Evolutionary conservation across 2,329 filamentous ascomycete genomes (phyloP).

Genomic region (Zymoseptoria brevis): DNA sequence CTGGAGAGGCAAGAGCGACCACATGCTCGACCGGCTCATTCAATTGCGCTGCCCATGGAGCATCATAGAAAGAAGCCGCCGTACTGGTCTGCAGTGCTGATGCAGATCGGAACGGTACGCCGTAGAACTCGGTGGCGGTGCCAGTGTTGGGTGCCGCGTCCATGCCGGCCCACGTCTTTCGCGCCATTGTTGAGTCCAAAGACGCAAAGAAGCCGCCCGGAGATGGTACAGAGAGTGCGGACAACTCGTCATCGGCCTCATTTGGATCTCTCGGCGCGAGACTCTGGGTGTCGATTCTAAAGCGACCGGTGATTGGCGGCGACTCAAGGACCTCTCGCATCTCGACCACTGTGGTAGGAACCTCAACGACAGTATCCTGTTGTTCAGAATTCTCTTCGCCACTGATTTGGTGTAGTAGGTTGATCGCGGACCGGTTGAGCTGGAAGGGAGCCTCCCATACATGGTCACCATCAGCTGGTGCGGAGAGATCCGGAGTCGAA

Average conservation of each 20-base stretch:
- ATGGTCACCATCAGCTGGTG: slow-evolving; percentile 45
- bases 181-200: slow-evolving; percentile 59
- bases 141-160: slow-evolving; percentile 67
- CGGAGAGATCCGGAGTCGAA: slow-evolving; percentile 65
- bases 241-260: slow-evolving; percentile 54
- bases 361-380: slow-evolving; percentile 31
- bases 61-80: slow-evolving; percentile 81
- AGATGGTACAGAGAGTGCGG: slow-evolving; percentile 78
- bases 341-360: slow-evolving; percentile 45
- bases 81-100: slow-evolving; percentile 67
- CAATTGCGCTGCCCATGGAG: slow-evolving; percentile 54
- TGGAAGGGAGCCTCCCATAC: slow-evolving; percentile 54
- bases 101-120: slow-evolving; percentile 61
- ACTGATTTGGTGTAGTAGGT: slow-evolving; percentile 68
- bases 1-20: slow-evolving; percentile 47
- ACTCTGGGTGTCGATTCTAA: slow-evolving; percentile 25
- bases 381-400: slow-evolving; percentile 34
- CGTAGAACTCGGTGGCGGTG: slow-evolving; percentile 88
- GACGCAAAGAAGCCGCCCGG: slow-evolving; percentile 88
- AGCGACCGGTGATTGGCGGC: slow-evolving; percentile 38
- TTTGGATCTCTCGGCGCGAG: slow-evolving; percentile 30
- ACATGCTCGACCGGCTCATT: slow-evolving; percentile 55
- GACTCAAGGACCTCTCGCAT: slow-evolving; percentile 54
- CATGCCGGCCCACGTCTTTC: slow-evolving; percentile 70
- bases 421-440: slow-evolving; percentile 72